Base-by-base conservation (phyloP, 108 stramenopile genomes). In the Pelagomonas calceolata region DNA sequence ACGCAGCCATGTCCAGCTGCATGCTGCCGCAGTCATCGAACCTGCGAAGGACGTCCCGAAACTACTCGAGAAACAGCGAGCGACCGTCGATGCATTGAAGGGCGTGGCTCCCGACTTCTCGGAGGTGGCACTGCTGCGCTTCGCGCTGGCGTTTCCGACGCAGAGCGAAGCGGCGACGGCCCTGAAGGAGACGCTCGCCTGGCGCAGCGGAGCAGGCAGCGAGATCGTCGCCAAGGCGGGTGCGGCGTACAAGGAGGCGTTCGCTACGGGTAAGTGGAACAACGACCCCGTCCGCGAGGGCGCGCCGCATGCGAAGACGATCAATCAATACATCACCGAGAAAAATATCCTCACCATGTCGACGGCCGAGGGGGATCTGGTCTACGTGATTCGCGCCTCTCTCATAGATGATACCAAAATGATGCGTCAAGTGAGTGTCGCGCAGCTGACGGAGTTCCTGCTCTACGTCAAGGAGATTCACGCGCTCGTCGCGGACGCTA, bases 381-480 rank as follows among this genome's bases (percentile, higher is more conserved):
- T 81, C 17, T 79, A 81, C 72, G 81, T 81, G 26, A 79, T 81
- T 66, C 75, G 81, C 18, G 80, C 80, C 18, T 76, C 75, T 14
- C 73, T 71, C 64, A 81, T 81, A 34, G 75, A 81, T 45, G 80
- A 81, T 51, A 77, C 69, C 70, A 71, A 78, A 70, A 63, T 81
- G 31, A 81, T 81, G 80, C 67, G 78, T 70, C 69, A 78, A 63
- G 74, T 51, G 1, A 70, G 75, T 0, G 78, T 81, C 32, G 78
- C 78, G 60, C 80, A 81, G 33, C 78, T 78, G 18, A 71, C 74
- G 31, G 80, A 81, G 39, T 81, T 81, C 43, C 78, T 81, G 75
- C 75, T 81, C 32, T 81, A 81, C 39, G 80, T 78, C 26, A 81
- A 81, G 65, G 80, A 81, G 69, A 75, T 81, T 15, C 80, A 81